Evolutionary conservation across 768 basidiomycete genomes (phyloP).

Genomic region (Pleurotus ostreatus): DNA sequence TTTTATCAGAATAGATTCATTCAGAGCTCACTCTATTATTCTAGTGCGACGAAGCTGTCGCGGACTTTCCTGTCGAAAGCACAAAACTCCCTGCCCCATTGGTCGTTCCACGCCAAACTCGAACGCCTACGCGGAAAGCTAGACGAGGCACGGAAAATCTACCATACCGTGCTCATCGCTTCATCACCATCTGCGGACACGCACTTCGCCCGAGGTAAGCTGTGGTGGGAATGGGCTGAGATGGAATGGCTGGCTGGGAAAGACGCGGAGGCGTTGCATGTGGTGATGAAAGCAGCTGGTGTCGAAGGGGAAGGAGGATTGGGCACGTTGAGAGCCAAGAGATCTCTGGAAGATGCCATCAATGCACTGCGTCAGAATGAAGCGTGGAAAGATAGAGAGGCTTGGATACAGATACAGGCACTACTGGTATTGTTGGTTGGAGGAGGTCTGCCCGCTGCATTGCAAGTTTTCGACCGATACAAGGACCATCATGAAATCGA

Average conservation of each 20-base stretch:
- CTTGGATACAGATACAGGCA: slow-evolving; percentile 63
- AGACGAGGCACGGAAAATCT: slow-evolving; percentile 76
- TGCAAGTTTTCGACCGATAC: slow-evolving; percentile 36
- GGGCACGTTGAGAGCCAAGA: slow-evolving; percentile 59
- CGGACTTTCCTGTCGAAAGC: slow-evolving; percentile 53
- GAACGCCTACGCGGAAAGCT: slow-evolving; percentile 60
- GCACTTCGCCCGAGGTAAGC: slow-evolving; percentile 31
- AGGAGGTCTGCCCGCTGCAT: slow-evolving; percentile 32
- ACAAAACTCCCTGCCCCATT: slow-evolving; percentile 57
- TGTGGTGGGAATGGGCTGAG: slow-evolving; percentile 87
- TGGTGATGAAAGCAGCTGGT: slow-evolving; percentile 52
- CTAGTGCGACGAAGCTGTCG: slow-evolving; percentile 68
- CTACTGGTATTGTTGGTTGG: slow-evolving; percentile 60
- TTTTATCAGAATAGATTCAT: slow-evolving; percentile 11
- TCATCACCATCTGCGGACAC: slow-evolving; percentile 29
- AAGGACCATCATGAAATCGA: slow-evolving; percentile 26
- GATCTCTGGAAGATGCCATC: slow-evolving; percentile 52
- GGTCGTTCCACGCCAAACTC: slow-evolving; percentile 76
- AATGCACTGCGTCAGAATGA: slow-evolving; percentile 18
- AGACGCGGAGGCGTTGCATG: slow-evolving; percentile 43
- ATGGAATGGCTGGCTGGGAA: slow-evolving; percentile 71
- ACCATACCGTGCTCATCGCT: slow-evolving; percentile 58
- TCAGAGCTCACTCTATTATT: neutral
- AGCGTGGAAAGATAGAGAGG: slow-evolving; percentile 54
- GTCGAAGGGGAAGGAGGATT: slow-evolving; percentile 50